phyloP scores from a whole-genome alignment of 495 filamentous ascomycete genomes.

The Tuber melanosporum region DNA sequence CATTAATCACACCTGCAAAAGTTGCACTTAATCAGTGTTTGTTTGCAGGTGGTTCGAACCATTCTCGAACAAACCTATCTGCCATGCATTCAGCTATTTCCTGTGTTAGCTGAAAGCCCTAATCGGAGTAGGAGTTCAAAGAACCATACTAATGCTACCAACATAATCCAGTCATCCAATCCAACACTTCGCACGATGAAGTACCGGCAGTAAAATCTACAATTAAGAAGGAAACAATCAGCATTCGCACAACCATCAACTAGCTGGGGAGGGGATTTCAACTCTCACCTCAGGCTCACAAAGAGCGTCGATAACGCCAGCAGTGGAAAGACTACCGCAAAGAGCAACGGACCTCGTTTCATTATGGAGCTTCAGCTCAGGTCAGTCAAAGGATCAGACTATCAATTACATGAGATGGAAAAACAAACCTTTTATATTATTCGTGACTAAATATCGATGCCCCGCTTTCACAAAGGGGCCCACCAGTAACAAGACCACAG shows the following conservation, averaged over 20 bases:
- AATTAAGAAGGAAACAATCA: constrained; percentile 3
- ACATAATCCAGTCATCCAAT: constrained; percentile 36
- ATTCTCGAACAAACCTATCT: constrained; percentile 19
- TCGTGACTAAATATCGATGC: background rate
- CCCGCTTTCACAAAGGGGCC: background rate
- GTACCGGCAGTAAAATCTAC: constrained; percentile 34
- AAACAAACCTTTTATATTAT: background rate
- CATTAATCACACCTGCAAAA: constrained; percentile 22
- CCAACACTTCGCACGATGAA: constrained; percentile 24
- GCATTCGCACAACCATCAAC: background rate
- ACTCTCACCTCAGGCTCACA: constrained; percentile 33
- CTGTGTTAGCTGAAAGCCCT: constrained; percentile 2
- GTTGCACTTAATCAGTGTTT: background rate
- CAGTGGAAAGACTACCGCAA: constrained; percentile 30
- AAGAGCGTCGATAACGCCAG: constrained; percentile 31
- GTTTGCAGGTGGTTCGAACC: background rate
- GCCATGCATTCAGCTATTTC: constrained; percentile 26
- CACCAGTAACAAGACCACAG: background rate
- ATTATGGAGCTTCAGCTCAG: constrained; percentile 9
- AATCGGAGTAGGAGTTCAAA: background rate
- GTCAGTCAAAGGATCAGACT: background rate
- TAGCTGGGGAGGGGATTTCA: background rate
- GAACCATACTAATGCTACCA: constrained; percentile 27
- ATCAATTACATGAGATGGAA: background rate
- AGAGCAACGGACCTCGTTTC: constrained; percentile 23